Conservation (phyloP, 116 monocot species). For the Iris pallida region DNA sequence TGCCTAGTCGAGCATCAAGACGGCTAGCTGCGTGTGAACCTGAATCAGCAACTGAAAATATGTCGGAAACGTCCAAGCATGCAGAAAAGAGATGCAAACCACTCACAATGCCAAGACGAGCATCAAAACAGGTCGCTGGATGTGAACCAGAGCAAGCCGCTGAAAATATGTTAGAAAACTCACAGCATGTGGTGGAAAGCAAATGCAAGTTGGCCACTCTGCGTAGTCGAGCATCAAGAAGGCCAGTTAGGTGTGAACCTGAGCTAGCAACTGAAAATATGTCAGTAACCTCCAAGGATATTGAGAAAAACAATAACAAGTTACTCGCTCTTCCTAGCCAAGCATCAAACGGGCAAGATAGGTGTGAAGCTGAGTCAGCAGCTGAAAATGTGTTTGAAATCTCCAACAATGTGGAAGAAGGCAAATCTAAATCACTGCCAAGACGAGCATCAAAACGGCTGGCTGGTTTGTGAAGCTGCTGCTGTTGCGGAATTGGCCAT, state of each 20-base stretch:
- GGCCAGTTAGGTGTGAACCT: too few relatives aligned
- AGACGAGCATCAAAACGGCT: conserved; percentile 20
- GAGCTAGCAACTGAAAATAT: not conserved
- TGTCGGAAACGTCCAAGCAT: too few relatives aligned
- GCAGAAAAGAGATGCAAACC: too few relatives aligned
- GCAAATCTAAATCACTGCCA: not conserved
- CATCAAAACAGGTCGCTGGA: too few relatives aligned
- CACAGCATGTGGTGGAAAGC: too few relatives aligned
- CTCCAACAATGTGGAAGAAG: not conserved
- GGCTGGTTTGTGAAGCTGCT: conserved; percentile 10
- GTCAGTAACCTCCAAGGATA: not conserved
- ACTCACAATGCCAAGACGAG: too few relatives aligned
- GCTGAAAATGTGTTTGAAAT: not conserved
- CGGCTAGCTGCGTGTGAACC: too few relatives aligned
- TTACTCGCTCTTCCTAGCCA: not conserved
- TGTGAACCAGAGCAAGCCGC: too few relatives aligned
- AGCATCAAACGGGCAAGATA: not conserved
- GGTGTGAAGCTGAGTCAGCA: not conserved
- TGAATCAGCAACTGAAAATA: too few relatives aligned
- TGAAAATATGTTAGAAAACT: too few relatives aligned
- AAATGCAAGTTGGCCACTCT: too few relatives aligned
- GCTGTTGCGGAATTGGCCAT: not conserved
- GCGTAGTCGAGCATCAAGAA: too few relatives aligned
- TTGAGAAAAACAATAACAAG: not conserved
- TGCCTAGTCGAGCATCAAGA: not conserved